Evolutionary conservation across 371 early-diverging fungal species (phyloP).

Genomic region (Mucor plumbeus): DNA sequence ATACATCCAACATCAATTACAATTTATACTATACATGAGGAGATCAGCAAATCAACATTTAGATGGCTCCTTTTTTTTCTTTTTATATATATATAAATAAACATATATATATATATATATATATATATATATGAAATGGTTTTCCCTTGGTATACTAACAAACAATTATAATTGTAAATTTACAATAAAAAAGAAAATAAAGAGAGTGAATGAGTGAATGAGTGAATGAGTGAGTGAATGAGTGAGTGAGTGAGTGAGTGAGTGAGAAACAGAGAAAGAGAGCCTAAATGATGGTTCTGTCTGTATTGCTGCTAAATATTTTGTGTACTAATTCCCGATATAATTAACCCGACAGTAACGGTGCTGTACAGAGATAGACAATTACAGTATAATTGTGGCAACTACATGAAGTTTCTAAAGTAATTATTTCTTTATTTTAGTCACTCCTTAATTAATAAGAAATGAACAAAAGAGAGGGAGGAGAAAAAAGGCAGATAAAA

Average conservation of each 20-base stretch:
- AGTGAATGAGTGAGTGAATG: no score
- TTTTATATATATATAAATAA: background rate
- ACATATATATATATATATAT: no score
- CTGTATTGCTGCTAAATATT: background rate
- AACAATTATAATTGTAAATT: background rate
- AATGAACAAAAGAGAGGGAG: no score
- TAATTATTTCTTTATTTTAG: no score
- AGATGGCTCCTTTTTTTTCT: background rate
- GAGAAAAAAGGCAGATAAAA: no score
- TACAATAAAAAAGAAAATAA: background rate
- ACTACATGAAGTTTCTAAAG: slow-evolving; percentile 1
- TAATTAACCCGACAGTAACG: background rate
- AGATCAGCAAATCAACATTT: background rate
- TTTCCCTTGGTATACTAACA: background rate
- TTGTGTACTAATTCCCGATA: background rate
- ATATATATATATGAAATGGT: slow-evolving; percentile 1
- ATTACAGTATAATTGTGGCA: background rate
- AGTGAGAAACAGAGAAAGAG: background rate
- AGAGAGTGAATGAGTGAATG: no score
- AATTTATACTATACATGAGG: slow-evolving; percentile 4
- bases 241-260: no score
- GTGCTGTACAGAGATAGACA: background rate
- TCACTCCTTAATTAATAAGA: no score
- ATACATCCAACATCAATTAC: background rate
- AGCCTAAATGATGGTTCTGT: background rate